A percentile compares a stretch with the other conserved stretches of the same genome.
These are phyloP conservation scores for Fistulinella staudtii DNA, from an alignment of 1,284 basidiomycete species.

Conservation along the genomic window DNA sequence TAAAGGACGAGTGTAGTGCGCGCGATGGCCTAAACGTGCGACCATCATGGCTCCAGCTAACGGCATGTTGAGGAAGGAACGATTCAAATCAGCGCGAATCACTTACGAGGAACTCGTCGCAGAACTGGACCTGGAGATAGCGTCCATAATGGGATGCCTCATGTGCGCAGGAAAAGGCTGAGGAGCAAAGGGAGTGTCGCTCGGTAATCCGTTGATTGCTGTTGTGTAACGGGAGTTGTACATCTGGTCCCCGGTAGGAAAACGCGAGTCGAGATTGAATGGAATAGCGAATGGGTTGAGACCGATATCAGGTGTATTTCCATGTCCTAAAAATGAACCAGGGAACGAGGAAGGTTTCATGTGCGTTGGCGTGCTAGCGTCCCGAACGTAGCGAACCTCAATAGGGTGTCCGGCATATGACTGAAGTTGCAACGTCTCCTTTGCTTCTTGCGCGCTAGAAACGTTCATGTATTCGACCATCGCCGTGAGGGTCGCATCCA, in stretches of 20 bases:
- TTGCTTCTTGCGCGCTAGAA: conserved; percentile 58
- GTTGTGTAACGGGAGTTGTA: conserved; percentile 5
- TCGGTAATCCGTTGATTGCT: conserved; percentile 17
- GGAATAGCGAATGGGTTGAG: conserved; percentile 35
- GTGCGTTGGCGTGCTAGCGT: conserved; percentile 10
- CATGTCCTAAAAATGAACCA: conserved; percentile 8
- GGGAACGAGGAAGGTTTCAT: conserved; percentile 16
- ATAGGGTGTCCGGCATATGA: conserved; percentile 52
- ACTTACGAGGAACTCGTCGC: conserved; percentile 36
- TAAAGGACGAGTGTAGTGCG: conserved; percentile 10
- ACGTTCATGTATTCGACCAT: conserved; percentile 58
- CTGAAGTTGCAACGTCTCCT: conserved; percentile 55
- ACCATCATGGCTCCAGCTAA: conserved; percentile 32
- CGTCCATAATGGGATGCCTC: conserved; percentile 20
- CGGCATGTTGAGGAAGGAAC: conserved; percentile 5
- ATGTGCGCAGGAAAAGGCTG: conserved; percentile 26
- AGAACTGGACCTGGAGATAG: conserved; percentile 33
- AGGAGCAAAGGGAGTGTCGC: conserved; percentile 27
- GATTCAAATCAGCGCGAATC: not conserved
- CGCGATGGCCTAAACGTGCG: conserved; percentile 18
- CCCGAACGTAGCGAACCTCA: conserved; percentile 43
- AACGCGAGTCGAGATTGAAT: conserved; percentile 23
- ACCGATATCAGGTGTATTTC: conserved; percentile 20
- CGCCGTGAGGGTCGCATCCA: conserved; percentile 46
- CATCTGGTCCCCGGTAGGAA: conserved; percentile 5